Evolutionary conservation across 129 eudicot genomes (phyloP).

Genomic region (Flaveria trinervia): DNA sequence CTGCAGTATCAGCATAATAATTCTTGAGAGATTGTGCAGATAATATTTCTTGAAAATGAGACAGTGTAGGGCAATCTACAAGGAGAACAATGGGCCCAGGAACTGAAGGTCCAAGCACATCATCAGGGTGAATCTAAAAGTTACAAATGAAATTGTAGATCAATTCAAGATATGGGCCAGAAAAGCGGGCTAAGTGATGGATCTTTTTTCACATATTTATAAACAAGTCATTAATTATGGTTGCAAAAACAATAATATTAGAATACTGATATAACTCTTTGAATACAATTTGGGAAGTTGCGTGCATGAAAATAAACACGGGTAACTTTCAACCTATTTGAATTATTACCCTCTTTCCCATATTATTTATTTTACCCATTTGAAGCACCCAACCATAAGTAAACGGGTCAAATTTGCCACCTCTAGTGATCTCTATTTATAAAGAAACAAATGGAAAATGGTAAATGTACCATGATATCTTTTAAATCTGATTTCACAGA

Average conservation of each 20-base stretch:
- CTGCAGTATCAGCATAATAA: slow-evolving; percentile 49
- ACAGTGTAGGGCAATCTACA: slow-evolving; percentile 77
- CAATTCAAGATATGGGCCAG: background rate
- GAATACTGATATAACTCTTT: background rate
- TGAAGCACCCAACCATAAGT: background rate
- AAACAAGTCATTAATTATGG: background rate
- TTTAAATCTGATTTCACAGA: slow-evolving; percentile 68
- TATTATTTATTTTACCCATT: no score
- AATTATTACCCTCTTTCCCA: background rate
- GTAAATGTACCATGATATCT: slow-evolving; percentile 55
- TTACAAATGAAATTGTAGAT: background rate
- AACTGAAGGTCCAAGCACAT: slow-evolving; percentile 78
- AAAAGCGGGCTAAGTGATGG: background rate
- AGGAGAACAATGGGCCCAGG: slow-evolving; percentile 82
- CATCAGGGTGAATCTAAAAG: slow-evolving; percentile 78
- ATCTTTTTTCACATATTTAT: background rate
- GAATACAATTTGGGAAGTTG: background rate
- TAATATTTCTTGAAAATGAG: slow-evolving; percentile 61
- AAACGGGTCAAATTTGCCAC: background rate
- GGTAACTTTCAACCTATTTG: background rate
- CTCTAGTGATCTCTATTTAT: background rate
- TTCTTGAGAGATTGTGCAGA: slow-evolving; percentile 48
- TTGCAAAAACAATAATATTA: background rate
- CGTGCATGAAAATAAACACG: background rate
- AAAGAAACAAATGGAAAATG: background rate